These are phyloP conservation scores for Pythium aristosporum DNA, from an alignment of 352 stramenopile species.

Conservation along the genomic window DNA sequence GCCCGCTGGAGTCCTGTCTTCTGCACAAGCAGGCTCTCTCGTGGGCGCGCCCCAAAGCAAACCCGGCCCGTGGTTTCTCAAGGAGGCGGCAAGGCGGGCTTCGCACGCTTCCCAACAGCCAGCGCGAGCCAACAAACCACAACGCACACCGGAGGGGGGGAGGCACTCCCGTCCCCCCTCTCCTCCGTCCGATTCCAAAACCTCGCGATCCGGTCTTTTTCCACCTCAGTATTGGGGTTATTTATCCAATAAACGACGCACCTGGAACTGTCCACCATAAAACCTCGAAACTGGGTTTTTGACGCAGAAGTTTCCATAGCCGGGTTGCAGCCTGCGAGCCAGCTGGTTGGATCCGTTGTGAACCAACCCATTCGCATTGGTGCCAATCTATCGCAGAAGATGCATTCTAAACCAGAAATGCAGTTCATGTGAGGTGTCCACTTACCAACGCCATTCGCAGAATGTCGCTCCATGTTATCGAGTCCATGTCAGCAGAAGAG, in stretches of 20 bases:
- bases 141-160: neutral
- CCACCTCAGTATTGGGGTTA: constrained; percentile 16
- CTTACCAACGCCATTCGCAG: neutral
- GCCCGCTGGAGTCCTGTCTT: constrained; percentile 15
- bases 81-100: too few species aligned
- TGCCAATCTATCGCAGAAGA: constrained; percentile 5
- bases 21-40: constrained; percentile 20
- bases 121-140: constrained; percentile 9
- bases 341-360: constrained; percentile 23
- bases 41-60: neutral
- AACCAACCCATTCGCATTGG: constrained; percentile 1
- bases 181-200: constrained; percentile 23
- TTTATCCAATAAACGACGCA: neutral
- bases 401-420: constrained; percentile 6
- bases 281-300: constrained; percentile 24
- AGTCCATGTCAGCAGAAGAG: too few species aligned
- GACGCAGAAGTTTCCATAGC: constrained; percentile 23
- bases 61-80: neutral
- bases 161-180: constrained; percentile 4
- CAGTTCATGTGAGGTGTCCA: neutral
- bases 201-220: constrained; percentile 23
- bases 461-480: too few species aligned
- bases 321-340: constrained; percentile 14
- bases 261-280: constrained; percentile 3
- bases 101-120: neutral